A percentile compares a stretch with the other conserved stretches of the same genome.
Conservation (phyloP, 495 filamentous ascomycete genomes). For the Melanomma pulvis-pyrius region DNA sequence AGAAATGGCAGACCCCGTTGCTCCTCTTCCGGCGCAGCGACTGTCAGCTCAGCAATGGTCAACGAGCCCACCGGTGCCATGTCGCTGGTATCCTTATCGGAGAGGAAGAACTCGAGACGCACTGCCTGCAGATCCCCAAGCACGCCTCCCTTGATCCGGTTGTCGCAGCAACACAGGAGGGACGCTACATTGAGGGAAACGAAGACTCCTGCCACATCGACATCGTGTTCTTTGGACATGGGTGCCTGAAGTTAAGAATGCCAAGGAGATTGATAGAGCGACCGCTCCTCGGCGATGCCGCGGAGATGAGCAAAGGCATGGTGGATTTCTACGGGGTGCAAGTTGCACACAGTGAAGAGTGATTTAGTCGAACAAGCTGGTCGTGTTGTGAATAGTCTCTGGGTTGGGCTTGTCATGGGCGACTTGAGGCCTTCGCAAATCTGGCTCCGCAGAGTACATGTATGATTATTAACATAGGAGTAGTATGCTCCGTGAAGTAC, state of each 20-base stretch:
- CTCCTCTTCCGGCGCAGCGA: not conserved
- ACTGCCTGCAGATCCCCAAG: not conserved
- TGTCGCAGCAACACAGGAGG: not conserved
- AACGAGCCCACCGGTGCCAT: not conserved
- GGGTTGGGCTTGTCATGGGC: not conserved
- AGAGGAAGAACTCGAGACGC: not conserved
- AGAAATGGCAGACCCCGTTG: not conserved
- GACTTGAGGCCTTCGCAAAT: too few relatives aligned
- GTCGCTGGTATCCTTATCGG: not conserved
- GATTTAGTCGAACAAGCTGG: not conserved
- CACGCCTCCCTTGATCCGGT: not conserved
- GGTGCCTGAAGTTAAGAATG: conserved; percentile 5
- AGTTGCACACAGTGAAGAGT: not conserved
- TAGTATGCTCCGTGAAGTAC: too few relatives aligned
- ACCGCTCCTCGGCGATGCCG: not conserved
- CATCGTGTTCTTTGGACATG: conserved; percentile 5
- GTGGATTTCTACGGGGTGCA: not conserved
- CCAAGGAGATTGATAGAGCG: not conserved
- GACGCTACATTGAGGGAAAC: not conserved
- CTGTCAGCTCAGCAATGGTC: not conserved
- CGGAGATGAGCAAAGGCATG: not conserved
- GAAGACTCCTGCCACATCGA: not conserved
- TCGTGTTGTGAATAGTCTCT: not conserved
- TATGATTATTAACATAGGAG: not conserved
- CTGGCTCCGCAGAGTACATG: not conserved